Evolutionary conservation across 73 alveolate species (phyloP).

Genomic region (Paramecium primaurelia): DNA sequence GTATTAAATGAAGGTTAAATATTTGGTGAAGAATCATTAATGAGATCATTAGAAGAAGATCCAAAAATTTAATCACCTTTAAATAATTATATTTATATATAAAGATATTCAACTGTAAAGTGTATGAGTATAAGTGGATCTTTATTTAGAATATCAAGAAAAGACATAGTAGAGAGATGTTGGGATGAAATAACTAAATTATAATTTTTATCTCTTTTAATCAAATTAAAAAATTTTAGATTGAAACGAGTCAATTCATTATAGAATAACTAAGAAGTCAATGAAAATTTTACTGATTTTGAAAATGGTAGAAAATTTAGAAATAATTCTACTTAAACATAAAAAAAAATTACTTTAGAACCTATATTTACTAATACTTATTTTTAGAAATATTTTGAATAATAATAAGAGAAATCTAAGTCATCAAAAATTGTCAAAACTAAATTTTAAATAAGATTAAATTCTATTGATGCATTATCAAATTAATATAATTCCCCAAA

Average conservation of each 20-base stretch:
- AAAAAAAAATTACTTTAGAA: background rate
- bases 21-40: background rate
- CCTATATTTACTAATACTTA: background rate
- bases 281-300: background rate
- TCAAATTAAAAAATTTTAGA: background rate
- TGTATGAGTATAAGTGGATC: background rate
- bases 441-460: background rate
- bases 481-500: background rate
- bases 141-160: background rate
- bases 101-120: background rate
- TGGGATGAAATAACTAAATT: background rate
- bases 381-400: background rate
- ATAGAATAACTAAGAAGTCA: background rate
- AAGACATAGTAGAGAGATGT: background rate
- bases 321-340: background rate
- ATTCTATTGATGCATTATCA: background rate
- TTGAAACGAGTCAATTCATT: background rate
- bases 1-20: background rate
- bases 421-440: background rate
- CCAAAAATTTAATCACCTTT: background rate
- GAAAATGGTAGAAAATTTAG: background rate
- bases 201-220: background rate
- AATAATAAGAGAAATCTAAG: background rate
- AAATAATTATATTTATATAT: background rate
- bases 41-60: background rate